Evolutionary conservation across 441 rosid species (phyloP), one percentile per base, ranked within the genome.

Genomic region (Corymbia calophylla): DNA sequence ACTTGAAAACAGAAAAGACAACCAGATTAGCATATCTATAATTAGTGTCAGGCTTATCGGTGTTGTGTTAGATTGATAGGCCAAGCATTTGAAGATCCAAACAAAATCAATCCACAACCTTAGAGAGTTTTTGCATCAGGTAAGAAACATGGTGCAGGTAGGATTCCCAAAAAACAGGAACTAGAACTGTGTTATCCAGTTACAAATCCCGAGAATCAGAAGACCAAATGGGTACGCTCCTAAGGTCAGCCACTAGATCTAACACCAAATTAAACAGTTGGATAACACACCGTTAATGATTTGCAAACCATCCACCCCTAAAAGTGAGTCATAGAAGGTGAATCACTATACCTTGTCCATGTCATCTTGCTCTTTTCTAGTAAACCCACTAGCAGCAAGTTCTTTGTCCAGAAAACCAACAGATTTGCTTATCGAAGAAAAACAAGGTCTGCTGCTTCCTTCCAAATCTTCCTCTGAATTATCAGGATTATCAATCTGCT

Each of bases 321-420:
- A 88, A 84, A 89, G 87, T 86, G 87, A 55, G 13, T 29, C 70
- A 62, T 51, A 32, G 80, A 48, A 55, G n/a, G 91, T n/a, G 47
- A 53, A 53, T 86, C 93, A 90, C 88, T 60, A 88, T 95, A 97
- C 99, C 91, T 90, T 95, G 89, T 95, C 96, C 87, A 98, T 96
- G 91, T 95, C 96, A 82, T 93, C 96, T 94, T 97, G 98, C 89
- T 96, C 97, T 91, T 96, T 97, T 92, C 93, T 93, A 25, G 97
- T 93, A 92, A 97, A 97, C 62, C 99, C 99, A 92, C 97, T 96
- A 70, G 99, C 97, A 93, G 97, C 96, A 91, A 98, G 97, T 91
- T 96, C 98, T 92, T 92, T 95, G 92, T 96, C 99, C 88, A 97
- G 93, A 92, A 91, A 94, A 91, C 98, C 98, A 54, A 92, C 88